phyloP scores from a whole-genome alignment of 176 grass and related monocot species.

The Pharus latifolius region DNA sequence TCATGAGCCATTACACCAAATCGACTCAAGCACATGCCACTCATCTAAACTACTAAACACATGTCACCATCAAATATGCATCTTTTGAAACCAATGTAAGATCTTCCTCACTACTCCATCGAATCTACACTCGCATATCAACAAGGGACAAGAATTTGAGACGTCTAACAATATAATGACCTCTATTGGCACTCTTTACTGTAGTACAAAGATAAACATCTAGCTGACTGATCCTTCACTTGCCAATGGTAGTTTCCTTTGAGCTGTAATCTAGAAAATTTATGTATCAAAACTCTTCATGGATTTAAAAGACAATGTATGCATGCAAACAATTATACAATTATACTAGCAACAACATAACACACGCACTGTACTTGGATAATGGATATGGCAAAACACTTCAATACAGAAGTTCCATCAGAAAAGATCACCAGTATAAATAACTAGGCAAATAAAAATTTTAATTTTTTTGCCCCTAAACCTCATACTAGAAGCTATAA shows the following conservation, averaged over 20 bases:
- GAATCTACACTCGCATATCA: background rate
- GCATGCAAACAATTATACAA: background rate
- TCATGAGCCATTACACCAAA: background rate
- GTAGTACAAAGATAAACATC: background rate
- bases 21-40: background rate
- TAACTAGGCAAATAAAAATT: too few species aligned
- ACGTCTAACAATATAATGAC: background rate
- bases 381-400: background rate
- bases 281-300: background rate
- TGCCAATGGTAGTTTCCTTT: background rate
- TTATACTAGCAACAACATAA: background rate
- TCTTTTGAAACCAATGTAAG: too few species aligned
- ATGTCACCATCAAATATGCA: background rate
- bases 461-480: too few species aligned
- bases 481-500: background rate
- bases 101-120: background rate
- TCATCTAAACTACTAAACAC: background rate
- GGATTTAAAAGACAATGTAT: background rate
- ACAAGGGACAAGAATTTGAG: background rate
- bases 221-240: background rate
- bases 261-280: background rate
- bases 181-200: background rate
- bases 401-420: background rate
- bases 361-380: background rate
- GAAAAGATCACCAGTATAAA: constrained; percentile 5